phyloP scores from a whole-genome alignment of 371 early-diverging fungal species.

The Funneliformis caledonium region DNA sequence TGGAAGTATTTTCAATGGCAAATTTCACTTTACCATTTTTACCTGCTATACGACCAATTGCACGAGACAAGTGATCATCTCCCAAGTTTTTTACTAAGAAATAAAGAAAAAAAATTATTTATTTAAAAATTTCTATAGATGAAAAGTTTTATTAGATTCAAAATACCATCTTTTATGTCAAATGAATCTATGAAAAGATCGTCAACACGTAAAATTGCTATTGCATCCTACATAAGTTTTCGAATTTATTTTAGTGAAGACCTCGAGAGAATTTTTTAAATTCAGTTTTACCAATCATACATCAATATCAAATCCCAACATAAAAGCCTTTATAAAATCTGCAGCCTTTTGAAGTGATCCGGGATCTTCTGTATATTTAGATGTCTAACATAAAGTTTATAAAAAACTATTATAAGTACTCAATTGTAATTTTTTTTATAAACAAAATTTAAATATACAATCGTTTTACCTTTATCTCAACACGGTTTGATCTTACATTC shows the following conservation, averaged over 20 bases:
- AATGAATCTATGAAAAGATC: slow-evolving; percentile 96
- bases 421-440: background rate
- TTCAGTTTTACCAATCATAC: slow-evolving; percentile 46
- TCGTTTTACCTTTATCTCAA: slow-evolving; percentile 83
- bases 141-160: background rate
- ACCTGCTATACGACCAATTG: slow-evolving; percentile 99
- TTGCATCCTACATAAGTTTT: slow-evolving; percentile 68
- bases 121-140: background rate
- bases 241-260: background rate
- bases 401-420: background rate
- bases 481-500: slow-evolving; percentile 86
- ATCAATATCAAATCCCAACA: slow-evolving; percentile 90
- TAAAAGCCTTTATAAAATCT: slow-evolving; percentile 94
- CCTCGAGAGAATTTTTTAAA: background rate
- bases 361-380: slow-evolving; percentile 80
- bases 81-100: slow-evolving; percentile 86
- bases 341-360: slow-evolving; percentile 93
- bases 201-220: slow-evolving; percentile 93
- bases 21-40: slow-evolving; percentile 98
- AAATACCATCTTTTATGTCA: slow-evolving; percentile 92
- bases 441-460: slow-evolving; percentile 15
- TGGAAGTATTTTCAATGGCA: slow-evolving; percentile 96
- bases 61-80: slow-evolving; percentile 96
- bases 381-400: slow-evolving; percentile 57
- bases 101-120: background rate